Evolutionary conservation across 192 early-diverging fungal species (phyloP).

Genomic region (Rhizophlyctis rosea): DNA sequence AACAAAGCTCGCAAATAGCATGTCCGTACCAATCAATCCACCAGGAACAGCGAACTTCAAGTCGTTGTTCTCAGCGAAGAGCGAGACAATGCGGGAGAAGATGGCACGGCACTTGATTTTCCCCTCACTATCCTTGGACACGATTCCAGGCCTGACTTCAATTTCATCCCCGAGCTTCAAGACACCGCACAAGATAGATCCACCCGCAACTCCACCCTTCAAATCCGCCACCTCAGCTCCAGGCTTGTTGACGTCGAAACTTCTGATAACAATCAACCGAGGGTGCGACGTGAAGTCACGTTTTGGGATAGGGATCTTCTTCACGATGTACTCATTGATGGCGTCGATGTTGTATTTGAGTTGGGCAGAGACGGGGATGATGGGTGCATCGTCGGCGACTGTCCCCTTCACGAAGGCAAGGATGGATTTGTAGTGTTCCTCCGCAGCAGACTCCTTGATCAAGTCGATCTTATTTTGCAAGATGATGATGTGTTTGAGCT

Average conservation of each 20-base stretch:
- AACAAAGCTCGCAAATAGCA: constrained; percentile 1
- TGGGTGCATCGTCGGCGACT: constrained; percentile 89
- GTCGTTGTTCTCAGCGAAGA: constrained; percentile 85
- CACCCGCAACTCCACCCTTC: constrained; percentile 97
- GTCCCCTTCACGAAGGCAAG: constrained; percentile 91
- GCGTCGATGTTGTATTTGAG: constrained; percentile 98
- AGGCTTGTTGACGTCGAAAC: constrained; percentile 99
- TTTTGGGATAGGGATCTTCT: constrained; percentile 88
- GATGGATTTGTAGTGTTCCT: constrained; percentile 89
- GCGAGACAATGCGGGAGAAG: constrained; percentile 81
- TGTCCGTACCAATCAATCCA: constrained; percentile 79
- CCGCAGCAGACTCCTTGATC: constrained; percentile 88
- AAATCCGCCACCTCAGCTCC: constrained; percentile 89
- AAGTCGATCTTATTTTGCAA: constrained; percentile 99
- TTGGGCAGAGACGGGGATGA: constrained; percentile 97
- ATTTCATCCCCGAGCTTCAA: constrained; percentile 88
- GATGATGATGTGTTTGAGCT: constrained; percentile 93
- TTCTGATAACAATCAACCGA: constrained; percentile 94
- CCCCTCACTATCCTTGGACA: constrained; percentile 82
- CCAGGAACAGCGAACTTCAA: constrained; percentile 99
- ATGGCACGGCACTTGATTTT: constrained; percentile 81
- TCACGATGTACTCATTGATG: constrained; percentile 96
- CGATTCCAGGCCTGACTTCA: constrained; percentile 93
- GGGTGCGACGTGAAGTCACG: constrained; percentile 91
- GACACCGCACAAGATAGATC: constrained; percentile 90